phyloP scores from a whole-genome alignment of 2,329 filamentous ascomycete genomes.

The Pseudogymnoascus sp. region DNA sequence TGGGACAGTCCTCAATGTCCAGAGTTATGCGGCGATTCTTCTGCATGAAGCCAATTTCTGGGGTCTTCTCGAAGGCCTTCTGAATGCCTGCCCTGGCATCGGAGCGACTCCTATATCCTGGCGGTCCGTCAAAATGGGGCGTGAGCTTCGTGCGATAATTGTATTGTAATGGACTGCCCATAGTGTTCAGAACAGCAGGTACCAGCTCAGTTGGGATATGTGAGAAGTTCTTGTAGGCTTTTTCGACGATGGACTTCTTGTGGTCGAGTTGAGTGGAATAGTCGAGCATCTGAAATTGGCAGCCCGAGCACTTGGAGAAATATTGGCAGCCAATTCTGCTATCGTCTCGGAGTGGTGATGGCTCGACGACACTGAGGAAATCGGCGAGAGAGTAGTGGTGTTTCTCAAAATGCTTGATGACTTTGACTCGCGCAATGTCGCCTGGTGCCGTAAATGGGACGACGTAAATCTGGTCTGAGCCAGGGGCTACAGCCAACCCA shows the following conservation, averaged over 20 bases:
- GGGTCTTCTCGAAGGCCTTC: constrained; percentile 54
- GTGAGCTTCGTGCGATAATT: constrained; percentile 95
- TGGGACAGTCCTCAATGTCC: constrained; percentile 96
- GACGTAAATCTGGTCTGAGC: constrained; percentile 62
- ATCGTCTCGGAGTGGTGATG: constrained; percentile 71
- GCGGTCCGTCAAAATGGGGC: constrained; percentile 84
- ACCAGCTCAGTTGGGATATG: constrained; percentile 67
- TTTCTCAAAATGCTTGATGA: constrained; percentile 60
- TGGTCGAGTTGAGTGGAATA: constrained; percentile 78
- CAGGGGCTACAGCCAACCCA: constrained; percentile 67
- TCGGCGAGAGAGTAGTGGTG: constrained; percentile 71
- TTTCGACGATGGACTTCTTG: constrained; percentile 81
- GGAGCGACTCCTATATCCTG: constrained; percentile 36
- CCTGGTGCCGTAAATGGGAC: constrained; percentile 85
- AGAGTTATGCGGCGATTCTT: constrained; percentile 75
- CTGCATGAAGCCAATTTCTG: constrained; percentile 81
- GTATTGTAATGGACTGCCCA: constrained; percentile 84
- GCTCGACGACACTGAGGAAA: constrained; percentile 66
- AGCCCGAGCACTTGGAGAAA: constrained; percentile 81
- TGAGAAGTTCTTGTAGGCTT: constrained; percentile 88
- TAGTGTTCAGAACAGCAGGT: constrained; percentile 72
- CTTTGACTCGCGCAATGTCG: constrained; percentile 69
- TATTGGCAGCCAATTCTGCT: constrained; percentile 73
- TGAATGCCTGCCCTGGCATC: constrained; percentile 43
- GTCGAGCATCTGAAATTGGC: constrained; percentile 95